Percentiles rank a stretch among this genome's conserved stretches.
These are phyloP conservation scores for Glycine soja DNA, from an alignment of 306 rosid species.

Conservation along the genomic window DNA sequence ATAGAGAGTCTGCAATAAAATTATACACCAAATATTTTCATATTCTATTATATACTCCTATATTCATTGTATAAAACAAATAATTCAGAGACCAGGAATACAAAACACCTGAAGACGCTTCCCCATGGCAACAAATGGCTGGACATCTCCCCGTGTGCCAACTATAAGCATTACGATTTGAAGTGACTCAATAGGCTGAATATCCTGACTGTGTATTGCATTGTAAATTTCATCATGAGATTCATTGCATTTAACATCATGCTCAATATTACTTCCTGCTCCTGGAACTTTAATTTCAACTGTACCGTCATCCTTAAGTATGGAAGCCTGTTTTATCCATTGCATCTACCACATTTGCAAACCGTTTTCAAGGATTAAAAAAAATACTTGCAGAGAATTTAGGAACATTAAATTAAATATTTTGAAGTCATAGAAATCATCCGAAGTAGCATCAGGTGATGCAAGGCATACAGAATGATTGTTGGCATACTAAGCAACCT, in stretches of 20 bases:
- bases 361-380: conserved; percentile 22
- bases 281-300: conserved; percentile 75
- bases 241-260: conserved; percentile 38
- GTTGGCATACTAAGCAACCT: not conserved
- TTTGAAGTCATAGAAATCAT: not conserved
- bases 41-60: too few relatives aligned
- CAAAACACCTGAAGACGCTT: conserved; percentile 78
- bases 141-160: conserved; percentile 95
- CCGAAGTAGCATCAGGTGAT: conserved; percentile 36
- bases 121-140: conserved; percentile 94
- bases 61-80: conserved; percentile 5
- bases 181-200: conserved; percentile 67
- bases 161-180: conserved; percentile 95
- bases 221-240: conserved; percentile 37
- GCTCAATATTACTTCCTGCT: conserved; percentile 47
- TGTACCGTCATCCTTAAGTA: conserved; percentile 73
- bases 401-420: not conserved
- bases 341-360: conserved; percentile 59
- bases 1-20: too few relatives aligned
- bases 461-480: conserved; percentile 28
- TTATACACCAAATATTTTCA: too few relatives aligned
- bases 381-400: conserved; percentile 24
- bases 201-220: conserved; percentile 46
- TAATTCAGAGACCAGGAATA: conserved; percentile 34
- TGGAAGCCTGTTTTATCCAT: conserved; percentile 61